phyloP scores from a whole-genome alignment of 345 rosid genomes.

The Lenwebbia sp. region DNA sequence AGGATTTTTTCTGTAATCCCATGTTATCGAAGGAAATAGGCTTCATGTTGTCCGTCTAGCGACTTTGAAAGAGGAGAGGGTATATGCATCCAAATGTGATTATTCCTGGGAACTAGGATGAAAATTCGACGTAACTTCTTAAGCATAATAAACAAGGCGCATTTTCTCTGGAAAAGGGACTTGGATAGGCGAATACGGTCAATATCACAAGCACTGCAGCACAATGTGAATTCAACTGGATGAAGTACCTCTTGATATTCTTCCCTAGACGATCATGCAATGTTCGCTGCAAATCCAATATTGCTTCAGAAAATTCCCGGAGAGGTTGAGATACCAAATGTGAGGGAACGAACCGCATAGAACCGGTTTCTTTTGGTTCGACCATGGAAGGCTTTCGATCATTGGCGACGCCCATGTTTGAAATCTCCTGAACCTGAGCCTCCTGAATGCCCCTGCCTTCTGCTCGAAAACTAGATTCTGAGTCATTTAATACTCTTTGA shows the following conservation, averaged over 20 bases:
- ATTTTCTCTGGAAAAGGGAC: not conserved
- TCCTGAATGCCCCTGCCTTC: not conserved
- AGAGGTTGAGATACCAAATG: not conserved
- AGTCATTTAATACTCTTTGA: not conserved
- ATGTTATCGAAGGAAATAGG: not conserved
- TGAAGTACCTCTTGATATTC: constrained; percentile 1
- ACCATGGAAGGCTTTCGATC: not conserved
- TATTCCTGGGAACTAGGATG: not conserved
- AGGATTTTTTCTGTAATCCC: not conserved
- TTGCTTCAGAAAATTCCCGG: not conserved
- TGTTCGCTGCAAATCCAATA: not conserved
- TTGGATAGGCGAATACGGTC: not conserved
- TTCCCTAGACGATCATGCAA: not conserved
- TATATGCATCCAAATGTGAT: not conserved
- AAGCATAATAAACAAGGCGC: not conserved
- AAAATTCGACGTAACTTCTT: not conserved
- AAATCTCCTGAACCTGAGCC: not conserved
- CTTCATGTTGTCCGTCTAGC: not conserved
- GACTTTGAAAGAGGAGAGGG: not conserved
- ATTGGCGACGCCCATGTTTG: not conserved
- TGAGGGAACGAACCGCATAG: not conserved
- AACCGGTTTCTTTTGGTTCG: not conserved
- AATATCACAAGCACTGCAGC: not conserved
- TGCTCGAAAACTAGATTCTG: not conserved
- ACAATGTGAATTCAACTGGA: not conserved